These are phyloP conservation scores for Phallus indusiatus DNA, from an alignment of 768 basidiomycete genomes.

Conservation along the genomic window DNA sequence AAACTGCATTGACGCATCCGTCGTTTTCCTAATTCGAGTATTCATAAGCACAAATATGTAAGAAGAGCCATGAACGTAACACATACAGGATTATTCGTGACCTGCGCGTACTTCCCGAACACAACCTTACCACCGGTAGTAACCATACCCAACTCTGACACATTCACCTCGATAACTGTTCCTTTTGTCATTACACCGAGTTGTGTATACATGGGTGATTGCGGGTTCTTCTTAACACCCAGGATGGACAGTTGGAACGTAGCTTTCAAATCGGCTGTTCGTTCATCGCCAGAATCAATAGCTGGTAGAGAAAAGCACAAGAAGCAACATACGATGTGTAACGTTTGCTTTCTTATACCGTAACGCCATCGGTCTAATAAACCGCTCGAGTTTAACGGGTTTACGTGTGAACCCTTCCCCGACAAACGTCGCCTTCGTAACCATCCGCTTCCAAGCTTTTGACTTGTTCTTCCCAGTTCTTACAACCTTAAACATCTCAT, in stretches of 20 bases:
- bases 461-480: slow-evolving; percentile 94
- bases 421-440: slow-evolving; percentile 98
- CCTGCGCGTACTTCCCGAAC: slow-evolving; percentile 87
- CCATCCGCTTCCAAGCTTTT: slow-evolving; percentile 99
- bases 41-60: not conserved
- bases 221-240: slow-evolving; percentile 98
- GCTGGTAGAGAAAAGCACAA: not conserved
- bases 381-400: slow-evolving; percentile 98
- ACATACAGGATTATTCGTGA: slow-evolving; percentile 72
- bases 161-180: slow-evolving; percentile 96
- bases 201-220: slow-evolving; percentile 96
- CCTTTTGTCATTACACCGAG: slow-evolving; percentile 97
- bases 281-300: not conserved
- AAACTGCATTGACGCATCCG: slow-evolving; percentile 91
- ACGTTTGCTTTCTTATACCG: slow-evolving; percentile 98
- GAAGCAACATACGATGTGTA: slow-evolving; percentile 74
- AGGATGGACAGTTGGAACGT: slow-evolving; percentile 98
- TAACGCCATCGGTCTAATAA: slow-evolving; percentile 94
- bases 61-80: not conserved
- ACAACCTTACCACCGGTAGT: slow-evolving; percentile 93
- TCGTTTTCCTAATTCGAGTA: slow-evolving; percentile 56
- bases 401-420: slow-evolving; percentile 97
- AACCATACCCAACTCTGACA: slow-evolving; percentile 96
- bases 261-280: slow-evolving; percentile 88
- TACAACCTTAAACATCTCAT: slow-evolving; percentile 99